Conservation (phyloP, 139 green algal species). For the Mesostigma viride region DNA sequence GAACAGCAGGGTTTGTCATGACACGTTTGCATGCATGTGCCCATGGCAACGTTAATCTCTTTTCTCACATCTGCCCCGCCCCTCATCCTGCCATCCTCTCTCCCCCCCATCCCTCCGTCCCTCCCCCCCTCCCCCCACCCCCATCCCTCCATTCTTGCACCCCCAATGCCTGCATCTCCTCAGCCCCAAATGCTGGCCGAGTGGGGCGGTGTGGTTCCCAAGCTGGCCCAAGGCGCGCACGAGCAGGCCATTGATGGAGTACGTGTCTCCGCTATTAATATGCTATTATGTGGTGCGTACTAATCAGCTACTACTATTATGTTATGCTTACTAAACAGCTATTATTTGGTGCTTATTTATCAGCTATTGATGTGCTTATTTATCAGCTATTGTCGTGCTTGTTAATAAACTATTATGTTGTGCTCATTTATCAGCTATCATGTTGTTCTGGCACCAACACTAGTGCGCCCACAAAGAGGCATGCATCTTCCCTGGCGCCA, state of each 20-base stretch:
- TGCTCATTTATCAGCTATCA: neutral
- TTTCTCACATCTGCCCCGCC: neutral
- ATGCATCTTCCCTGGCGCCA: too few species aligned
- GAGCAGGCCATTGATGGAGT: conserved; percentile 72
- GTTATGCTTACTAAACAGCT: neutral
- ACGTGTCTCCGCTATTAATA: neutral
- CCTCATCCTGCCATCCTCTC: neutral
- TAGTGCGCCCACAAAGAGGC: too few species aligned
- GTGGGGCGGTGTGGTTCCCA: conserved; percentile 87
- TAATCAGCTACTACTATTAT: too few species aligned
- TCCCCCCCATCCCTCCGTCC: neutral
- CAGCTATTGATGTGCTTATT: neutral
- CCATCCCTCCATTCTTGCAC: too few species aligned
- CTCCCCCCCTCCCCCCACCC: too few species aligned
- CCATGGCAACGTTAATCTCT: too few species aligned
- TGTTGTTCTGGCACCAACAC: neutral
- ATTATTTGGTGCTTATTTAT: neutral
- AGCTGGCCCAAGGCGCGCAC: conserved; percentile 78
- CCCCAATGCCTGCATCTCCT: neutral
- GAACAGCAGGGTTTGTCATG: too few species aligned
- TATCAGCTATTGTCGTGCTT: neutral
- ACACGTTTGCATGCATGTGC: too few species aligned
- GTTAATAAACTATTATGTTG: neutral
- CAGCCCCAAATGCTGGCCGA: conserved; percentile 67
- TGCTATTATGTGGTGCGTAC: too few species aligned